Percentiles rank a stretch among this genome's conserved stretches.
Conservation (phyloP, 768 basidiomycete species). For the Auricularia sp. region DNA sequence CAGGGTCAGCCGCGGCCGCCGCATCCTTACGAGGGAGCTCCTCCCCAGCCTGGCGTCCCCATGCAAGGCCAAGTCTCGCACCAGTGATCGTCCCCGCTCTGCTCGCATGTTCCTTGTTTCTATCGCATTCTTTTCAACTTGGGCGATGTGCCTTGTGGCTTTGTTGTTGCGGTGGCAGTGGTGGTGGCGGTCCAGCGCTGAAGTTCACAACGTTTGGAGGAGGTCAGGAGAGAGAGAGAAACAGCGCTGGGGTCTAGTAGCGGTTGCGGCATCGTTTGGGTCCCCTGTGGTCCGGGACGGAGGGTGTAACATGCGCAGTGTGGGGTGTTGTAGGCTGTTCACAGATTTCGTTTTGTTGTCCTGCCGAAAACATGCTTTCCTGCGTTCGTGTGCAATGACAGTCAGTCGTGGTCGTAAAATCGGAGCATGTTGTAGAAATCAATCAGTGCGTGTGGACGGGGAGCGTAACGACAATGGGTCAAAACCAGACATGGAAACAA, state of each 20-base stretch:
- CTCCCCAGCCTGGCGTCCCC: conserved; percentile 37
- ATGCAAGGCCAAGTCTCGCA: conserved; percentile 2
- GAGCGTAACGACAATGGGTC: neutral
- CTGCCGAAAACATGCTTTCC: neutral
- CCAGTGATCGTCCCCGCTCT: neutral
- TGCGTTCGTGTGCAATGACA: neutral
- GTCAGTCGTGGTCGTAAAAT: no score
- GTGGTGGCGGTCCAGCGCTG: neutral
- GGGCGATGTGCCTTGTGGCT: neutral
- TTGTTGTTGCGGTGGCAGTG: neutral
- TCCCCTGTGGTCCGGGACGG: neutral
- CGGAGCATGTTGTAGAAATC: neutral
- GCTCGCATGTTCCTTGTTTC: neutral
- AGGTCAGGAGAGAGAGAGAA: neutral
- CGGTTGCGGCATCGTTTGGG: neutral
- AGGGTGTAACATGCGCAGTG: neutral
- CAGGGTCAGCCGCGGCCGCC: conserved; percentile 48
- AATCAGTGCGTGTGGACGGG: neutral
- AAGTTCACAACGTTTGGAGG: neutral
- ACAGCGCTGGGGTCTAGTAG: neutral
- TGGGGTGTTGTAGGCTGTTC: conserved; percentile 1
- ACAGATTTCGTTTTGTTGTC: neutral
- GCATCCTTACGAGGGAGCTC: conserved; percentile 63
- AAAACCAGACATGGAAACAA: neutral
- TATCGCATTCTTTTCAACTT: conserved; percentile 1